Conservation (phyloP, 768 basidiomycete genomes). For the Lactarius hengduanensis region DNA sequence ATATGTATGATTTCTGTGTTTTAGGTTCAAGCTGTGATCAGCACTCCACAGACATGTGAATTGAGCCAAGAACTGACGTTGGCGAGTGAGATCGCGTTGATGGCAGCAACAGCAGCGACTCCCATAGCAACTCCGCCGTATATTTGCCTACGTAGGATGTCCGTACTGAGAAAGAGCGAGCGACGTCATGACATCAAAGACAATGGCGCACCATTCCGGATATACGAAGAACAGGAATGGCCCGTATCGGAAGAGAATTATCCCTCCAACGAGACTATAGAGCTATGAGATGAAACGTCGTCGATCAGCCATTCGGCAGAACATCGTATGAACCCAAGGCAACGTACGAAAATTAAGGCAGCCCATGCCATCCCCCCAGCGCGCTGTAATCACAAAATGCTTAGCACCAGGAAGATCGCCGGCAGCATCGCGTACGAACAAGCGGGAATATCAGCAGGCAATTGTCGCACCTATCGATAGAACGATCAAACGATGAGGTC, state of each 20-base stretch:
- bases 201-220: constrained; percentile 56
- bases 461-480: constrained; percentile 65
- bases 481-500: constrained; percentile 5
- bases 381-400: constrained; percentile 43
- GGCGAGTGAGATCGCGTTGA: constrained; percentile 58
- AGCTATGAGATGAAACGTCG: constrained; percentile 39
- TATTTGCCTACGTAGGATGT: constrained; percentile 49
- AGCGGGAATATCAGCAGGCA: constrained; percentile 72
- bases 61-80: constrained; percentile 43
- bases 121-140: constrained; percentile 64
- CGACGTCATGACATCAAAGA: constrained; percentile 3
- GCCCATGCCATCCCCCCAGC: constrained; percentile 73
- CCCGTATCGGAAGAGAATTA: constrained; percentile 60
- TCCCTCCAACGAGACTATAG: constrained; percentile 64
- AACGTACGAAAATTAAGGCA: constrained; percentile 55
- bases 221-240: constrained; percentile 62
- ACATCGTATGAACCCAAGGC: constrained; percentile 5
- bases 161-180: constrained; percentile 9
- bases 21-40: constrained; percentile 21
- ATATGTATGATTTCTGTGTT: constrained; percentile 64
- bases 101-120: constrained; percentile 49
- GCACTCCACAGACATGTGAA: constrained; percentile 30
- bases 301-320: constrained; percentile 17
- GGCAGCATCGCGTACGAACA: constrained; percentile 41
- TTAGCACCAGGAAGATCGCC: constrained; percentile 17